Conservation (phyloP, 2,329 filamentous ascomycete species). For the Dactylellina cionopaga region DNA sequence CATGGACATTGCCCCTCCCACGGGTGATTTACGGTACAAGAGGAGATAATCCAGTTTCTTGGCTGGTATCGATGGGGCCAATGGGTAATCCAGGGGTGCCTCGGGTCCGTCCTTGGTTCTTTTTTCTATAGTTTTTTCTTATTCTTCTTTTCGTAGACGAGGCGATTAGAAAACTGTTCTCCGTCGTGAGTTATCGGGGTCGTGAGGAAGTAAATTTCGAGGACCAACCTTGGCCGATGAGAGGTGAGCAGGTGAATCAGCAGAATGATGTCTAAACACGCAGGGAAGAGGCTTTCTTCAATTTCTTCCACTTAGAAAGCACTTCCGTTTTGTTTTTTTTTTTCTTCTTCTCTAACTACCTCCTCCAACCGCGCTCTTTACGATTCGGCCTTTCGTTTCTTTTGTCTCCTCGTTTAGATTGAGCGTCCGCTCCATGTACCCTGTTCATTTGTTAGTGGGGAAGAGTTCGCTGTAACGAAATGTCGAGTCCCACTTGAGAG, state of each 20-base stretch:
- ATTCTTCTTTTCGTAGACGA: constrained; percentile 45
- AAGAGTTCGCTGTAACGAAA: constrained; percentile 46
- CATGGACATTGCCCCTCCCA: constrained; percentile 53
- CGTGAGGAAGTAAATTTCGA: constrained; percentile 41
- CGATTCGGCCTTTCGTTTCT: constrained; percentile 31
- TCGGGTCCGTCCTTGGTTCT: constrained; percentile 51
- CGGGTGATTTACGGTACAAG: constrained; percentile 51
- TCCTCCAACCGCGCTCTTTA: constrained; percentile 47
- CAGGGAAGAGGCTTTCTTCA: constrained; percentile 52
- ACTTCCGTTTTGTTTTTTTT: constrained; percentile 42
- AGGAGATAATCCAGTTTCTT: constrained; percentile 50
- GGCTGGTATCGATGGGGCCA: constrained; percentile 52
- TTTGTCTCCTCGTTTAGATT: constrained; percentile 52
- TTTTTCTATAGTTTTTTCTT: constrained; percentile 30
- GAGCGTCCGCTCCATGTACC: constrained; percentile 51
- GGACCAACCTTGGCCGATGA: constrained; percentile 45
- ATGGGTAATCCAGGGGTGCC: constrained; percentile 50
- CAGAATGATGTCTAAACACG: constrained; percentile 53
- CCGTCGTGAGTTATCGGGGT: constrained; percentile 40
- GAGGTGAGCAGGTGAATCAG: constrained; percentile 51
- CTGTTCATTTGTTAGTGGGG: constrained; percentile 47
- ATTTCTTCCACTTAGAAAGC: constrained; percentile 49
- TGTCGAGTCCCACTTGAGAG: constrained; percentile 46
- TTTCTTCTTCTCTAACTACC: constrained; percentile 24
- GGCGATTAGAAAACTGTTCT: constrained; percentile 45